Evolutionary conservation across 2,329 filamentous ascomycete species (phyloP).

Genomic region (Didymella pinodella): DNA sequence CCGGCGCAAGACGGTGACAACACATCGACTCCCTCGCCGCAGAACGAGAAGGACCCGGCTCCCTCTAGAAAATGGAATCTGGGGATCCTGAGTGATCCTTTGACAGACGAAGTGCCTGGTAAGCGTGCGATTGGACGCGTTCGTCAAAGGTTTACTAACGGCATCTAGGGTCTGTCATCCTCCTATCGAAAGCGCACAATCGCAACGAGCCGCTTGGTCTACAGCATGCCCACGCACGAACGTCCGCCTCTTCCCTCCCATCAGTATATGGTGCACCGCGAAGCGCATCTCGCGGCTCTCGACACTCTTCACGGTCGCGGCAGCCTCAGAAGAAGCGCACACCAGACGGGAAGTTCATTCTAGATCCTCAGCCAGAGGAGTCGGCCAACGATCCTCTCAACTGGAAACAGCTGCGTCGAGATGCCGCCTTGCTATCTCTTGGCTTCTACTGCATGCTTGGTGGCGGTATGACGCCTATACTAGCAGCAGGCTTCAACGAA

Average conservation of each 20-base stretch:
- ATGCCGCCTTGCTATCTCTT: slow-evolving; percentile 79
- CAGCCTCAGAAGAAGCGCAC: slow-evolving; percentile 73
- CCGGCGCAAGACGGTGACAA: slow-evolving; percentile 9
- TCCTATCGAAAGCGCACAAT: slow-evolving; percentile 63
- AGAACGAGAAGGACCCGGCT: slow-evolving; percentile 18
- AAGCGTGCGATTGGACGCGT: slow-evolving; percentile 38
- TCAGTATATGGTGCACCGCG: slow-evolving; percentile 34
- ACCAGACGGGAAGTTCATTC: slow-evolving; percentile 79
- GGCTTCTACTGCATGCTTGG: slow-evolving; percentile 94
- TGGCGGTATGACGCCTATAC: slow-evolving; percentile 87
- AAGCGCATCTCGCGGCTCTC: slow-evolving; percentile 34
- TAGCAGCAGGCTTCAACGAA: slow-evolving; percentile 88
- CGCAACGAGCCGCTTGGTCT: slow-evolving; percentile 70
- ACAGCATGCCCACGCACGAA: slow-evolving; percentile 68
- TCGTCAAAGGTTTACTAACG: neutral
- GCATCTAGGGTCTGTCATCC: slow-evolving; percentile 64
- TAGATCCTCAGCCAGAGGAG: slow-evolving; percentile 92
- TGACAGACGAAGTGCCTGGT: slow-evolving; percentile 90
- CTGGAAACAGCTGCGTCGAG: slow-evolving; percentile 83
- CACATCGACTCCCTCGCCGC: slow-evolving; percentile 1
- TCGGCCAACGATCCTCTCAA: slow-evolving; percentile 91
- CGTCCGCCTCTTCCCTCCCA: slow-evolving; percentile 62
- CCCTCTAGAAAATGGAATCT: slow-evolving; percentile 59
- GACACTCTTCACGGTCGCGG: slow-evolving; percentile 33
- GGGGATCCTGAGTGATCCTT: slow-evolving; percentile 82